Evolutionary conservation across 768 basidiomycete species (phyloP), one percentile per base, ranked within the genome.

Genomic region (Xanthoconium purpureum): DNA sequence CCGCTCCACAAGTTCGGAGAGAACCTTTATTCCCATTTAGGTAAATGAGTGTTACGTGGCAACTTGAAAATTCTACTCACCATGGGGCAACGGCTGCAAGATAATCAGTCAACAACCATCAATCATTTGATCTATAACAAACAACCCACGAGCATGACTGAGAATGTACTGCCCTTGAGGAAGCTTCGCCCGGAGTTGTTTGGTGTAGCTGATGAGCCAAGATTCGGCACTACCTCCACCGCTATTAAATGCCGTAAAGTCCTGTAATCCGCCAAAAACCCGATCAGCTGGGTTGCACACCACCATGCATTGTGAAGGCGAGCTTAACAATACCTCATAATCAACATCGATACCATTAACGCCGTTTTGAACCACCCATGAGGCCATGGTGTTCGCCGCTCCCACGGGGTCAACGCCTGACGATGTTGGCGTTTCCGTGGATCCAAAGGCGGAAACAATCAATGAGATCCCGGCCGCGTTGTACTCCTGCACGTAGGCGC

Each of bases 341-440:
- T 83, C 82, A 45, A 83, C 73, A 48, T 83, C 82, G 13, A 82
- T 76, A 39, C 81, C 82, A 53, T 82, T 77, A 33, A 83, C 61
- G n/a, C 70, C 66, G 49, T 79, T 80, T 57, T 77, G 52, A 36
- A 71, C 74, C 36, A 82, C 80, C 72, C 73, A 81, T 9, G 67
- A 65, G 8, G 78, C 80, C 63, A 83, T 71, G 6, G 68, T 71
- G 56, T 75, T 73, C 1, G 81, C 81, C 7, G 70, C 69, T 30
- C 45, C 50, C 33, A 72, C 69, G 2, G 81, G 72, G 54, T 81
- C 71, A 5, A 63, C 61, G 29, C 75, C 76, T 5, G 66, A 64
- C 2, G 75, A 70, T 5, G 79, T 82, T 3, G 81, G 81, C 1
- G 70, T 67, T 52, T 71, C 63, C 4, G 68, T 70, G 12, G 79